Conservation (phyloP, 306 rosid species). For the Fagus sylvatica region DNA sequence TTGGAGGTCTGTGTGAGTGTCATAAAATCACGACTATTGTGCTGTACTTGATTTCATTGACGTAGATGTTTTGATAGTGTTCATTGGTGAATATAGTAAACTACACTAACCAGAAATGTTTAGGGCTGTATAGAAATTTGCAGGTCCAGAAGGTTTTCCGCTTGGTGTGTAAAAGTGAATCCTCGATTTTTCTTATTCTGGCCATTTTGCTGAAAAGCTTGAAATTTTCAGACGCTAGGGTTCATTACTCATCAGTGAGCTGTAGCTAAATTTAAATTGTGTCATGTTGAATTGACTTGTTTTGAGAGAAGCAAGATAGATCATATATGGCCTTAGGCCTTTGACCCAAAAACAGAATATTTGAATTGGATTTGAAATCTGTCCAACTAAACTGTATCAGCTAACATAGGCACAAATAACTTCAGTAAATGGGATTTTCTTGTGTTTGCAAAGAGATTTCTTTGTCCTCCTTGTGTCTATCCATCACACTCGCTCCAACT, state of each 20-base stretch:
- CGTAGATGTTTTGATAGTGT: slow-evolving; percentile 29
- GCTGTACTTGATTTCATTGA: slow-evolving; percentile 24
- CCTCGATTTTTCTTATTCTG: neutral
- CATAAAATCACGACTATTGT: slow-evolving; percentile 25
- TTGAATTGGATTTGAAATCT: neutral
- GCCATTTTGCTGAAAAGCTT: neutral
- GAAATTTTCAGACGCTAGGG: too few species aligned
- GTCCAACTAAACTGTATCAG: neutral
- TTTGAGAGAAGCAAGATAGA: neutral
- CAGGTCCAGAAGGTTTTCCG: slow-evolving; percentile 12
- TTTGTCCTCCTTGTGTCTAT: too few species aligned
- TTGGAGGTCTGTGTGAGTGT: slow-evolving; percentile 23
- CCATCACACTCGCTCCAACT: too few species aligned
- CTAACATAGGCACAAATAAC: neutral
- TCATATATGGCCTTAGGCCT: neutral
- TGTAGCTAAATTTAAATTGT: too few species aligned
- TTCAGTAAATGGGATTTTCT: too few species aligned
- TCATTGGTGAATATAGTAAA: slow-evolving; percentile 36
- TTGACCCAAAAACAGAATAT: too few species aligned
- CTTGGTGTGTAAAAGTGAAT: neutral
- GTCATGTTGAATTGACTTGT: neutral
- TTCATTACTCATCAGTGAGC: too few species aligned
- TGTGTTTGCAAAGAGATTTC: too few species aligned
- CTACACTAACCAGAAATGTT: slow-evolving; percentile 42
- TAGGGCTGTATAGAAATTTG: slow-evolving; percentile 37